phyloP scores from a whole-genome alignment of 306 rosid genomes.

The Gastrolobium bilobum region DNA sequence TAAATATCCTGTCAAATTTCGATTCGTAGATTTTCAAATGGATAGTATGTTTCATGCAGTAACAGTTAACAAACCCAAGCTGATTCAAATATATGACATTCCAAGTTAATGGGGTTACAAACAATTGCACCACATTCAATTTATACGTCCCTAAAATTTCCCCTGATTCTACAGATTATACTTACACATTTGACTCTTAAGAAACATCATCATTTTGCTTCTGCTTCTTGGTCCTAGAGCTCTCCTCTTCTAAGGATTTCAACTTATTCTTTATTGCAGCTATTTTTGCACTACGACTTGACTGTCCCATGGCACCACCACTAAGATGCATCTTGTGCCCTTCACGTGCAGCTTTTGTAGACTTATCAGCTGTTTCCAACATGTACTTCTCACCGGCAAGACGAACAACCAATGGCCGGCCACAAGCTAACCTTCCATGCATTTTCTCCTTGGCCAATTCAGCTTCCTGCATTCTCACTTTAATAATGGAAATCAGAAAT shows the following conservation, averaged over 20 bases:
- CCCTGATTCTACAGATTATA: constrained; percentile 13
- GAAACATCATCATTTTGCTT: constrained; percentile 62
- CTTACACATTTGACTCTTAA: constrained; percentile 36
- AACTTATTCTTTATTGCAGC: constrained; percentile 96
- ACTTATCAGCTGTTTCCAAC: constrained; percentile 57
- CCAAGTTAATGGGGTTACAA: constrained; percentile 17
- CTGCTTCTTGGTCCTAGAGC: constrained; percentile 73
- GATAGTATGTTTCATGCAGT: neutral
- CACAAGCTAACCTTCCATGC: constrained; percentile 91
- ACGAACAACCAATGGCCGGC: constrained; percentile 91
- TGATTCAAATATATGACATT: constrained; percentile 9
- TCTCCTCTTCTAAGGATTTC: constrained; percentile 84
- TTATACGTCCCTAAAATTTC: constrained; percentile 5
- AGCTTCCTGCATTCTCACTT: constrained; percentile 99
- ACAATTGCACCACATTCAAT: constrained; percentile 34
- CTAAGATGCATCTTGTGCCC: constrained; percentile 59
- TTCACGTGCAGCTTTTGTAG: constrained; percentile 55
- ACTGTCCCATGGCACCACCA: constrained; percentile 62
- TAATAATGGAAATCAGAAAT: constrained; percentile 78
- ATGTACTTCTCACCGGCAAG: constrained; percentile 70
- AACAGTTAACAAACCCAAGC: neutral
- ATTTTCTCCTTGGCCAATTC: constrained; percentile 94
- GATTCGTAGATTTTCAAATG: neutral
- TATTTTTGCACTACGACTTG: constrained; percentile 78
- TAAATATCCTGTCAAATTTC: neutral